Evolutionary conservation across 2,329 filamentous ascomycete species (phyloP).

Genomic region (Talaromyces islandicus): DNA sequence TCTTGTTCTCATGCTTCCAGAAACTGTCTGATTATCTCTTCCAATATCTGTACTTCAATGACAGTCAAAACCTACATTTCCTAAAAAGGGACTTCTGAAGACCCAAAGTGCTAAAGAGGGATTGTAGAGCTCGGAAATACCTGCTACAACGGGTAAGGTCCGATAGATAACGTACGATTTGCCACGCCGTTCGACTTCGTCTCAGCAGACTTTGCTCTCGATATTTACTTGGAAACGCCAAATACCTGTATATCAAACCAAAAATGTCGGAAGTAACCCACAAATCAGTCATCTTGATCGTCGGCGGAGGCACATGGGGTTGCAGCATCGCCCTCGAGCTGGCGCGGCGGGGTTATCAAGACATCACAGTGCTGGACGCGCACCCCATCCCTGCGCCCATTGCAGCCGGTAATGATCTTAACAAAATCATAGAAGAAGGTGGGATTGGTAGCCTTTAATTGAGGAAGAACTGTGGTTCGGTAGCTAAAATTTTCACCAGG

Average conservation of each 20-base stretch:
- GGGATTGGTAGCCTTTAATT: not conserved
- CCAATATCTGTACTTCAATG: not conserved
- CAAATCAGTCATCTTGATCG: slow-evolving; percentile 24
- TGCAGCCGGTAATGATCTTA: slow-evolving; percentile 39
- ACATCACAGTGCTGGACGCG: slow-evolving; percentile 39
- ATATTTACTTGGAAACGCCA: not conserved
- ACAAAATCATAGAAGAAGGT: slow-evolving; percentile 32
- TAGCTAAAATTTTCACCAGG: not conserved
- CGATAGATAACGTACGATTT: not conserved
- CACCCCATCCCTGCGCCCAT: slow-evolving; percentile 38
- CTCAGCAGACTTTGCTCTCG: not conserved
- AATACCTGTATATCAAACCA: not conserved
- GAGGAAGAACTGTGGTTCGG: not conserved
- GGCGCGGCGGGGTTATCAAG: slow-evolving; percentile 31
- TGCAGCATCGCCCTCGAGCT: slow-evolving; percentile 40
- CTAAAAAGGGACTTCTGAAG: not conserved
- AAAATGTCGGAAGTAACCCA: slow-evolving; percentile 2
- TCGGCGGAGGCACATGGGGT: slow-evolving; percentile 42
- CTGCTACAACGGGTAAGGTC: not conserved
- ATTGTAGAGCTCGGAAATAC: not conserved
- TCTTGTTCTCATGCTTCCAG: not conserved
- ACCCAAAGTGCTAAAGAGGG: not conserved
- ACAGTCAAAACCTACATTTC: not conserved
- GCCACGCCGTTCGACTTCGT: not conserved
- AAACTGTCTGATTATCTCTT: not conserved